Percentiles rank a stretch among this genome's conserved stretches.
These are phyloP conservation scores for Groenewaldozyma tartarivorans DNA, from an alignment of 805 yeast genomes.

Conservation along the genomic window DNA sequence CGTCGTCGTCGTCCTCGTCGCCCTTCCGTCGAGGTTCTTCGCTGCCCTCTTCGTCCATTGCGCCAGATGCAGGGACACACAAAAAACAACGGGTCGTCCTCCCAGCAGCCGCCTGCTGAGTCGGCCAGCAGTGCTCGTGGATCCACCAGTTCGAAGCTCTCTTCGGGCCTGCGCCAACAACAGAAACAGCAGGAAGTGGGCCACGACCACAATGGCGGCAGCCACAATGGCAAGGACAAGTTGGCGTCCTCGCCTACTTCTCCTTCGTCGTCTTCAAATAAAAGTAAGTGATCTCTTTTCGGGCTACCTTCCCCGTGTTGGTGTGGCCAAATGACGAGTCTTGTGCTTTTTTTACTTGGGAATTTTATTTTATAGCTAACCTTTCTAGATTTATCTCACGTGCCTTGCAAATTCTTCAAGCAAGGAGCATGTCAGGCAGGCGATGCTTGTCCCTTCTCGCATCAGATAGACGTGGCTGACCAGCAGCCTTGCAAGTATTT, in stretches of 20 bases:
- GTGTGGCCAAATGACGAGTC: neutral
- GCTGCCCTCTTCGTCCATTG: no score
- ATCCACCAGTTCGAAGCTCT: conserved; percentile 8
- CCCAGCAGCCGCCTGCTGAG: no score
- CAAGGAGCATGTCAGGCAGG: conserved; percentile 98
- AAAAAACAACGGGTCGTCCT: no score
- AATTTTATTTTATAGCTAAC: no score
- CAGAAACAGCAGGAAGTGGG: neutral
- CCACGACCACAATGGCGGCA: no score
- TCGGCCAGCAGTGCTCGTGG: no score
- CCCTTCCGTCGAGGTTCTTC: no score
- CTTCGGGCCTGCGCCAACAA: conserved; percentile 10
- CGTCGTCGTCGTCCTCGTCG: no score
- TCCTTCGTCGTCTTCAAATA: conserved; percentile 8
- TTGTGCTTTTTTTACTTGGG: no score
- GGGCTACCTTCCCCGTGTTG: neutral
- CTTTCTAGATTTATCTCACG: conserved; percentile 66
- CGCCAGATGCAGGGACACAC: no score
- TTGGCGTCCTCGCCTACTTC: conserved; percentile 3
- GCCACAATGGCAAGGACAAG: no score
- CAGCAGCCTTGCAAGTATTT: conserved; percentile 78
- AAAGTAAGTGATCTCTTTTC: conserved; percentile 1
- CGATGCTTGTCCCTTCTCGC: conserved; percentile 82
- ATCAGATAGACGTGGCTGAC: conserved; percentile 50
- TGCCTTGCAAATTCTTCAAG: conserved; percentile 87